Percentiles rank a stretch among this genome's conserved stretches.
Conservation (phyloP, 2,329 filamentous ascomycete species). For the Talaromyces sp. region DNA sequence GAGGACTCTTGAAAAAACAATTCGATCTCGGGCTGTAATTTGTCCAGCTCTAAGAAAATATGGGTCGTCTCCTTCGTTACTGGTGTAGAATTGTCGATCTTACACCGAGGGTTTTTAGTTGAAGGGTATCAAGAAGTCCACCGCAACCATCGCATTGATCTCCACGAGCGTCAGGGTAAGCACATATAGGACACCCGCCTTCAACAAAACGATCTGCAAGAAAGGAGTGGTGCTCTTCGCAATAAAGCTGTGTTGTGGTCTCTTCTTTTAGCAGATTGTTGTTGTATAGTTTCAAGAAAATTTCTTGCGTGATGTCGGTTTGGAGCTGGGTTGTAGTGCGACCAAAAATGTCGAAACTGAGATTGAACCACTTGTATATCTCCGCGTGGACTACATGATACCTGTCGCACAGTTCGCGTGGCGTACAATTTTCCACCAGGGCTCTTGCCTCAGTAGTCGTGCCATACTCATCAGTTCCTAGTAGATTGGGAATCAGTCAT, state of each 20-base stretch:
- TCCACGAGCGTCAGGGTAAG: conserved; percentile 47
- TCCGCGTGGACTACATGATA: conserved; percentile 49
- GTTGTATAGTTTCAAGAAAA: conserved; percentile 49
- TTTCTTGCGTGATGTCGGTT: conserved; percentile 51
- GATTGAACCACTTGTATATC: conserved; percentile 53
- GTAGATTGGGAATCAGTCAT: not conserved
- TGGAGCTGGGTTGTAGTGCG: conserved; percentile 49
- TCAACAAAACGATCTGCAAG: conserved; percentile 48
- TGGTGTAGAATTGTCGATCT: too few species aligned
- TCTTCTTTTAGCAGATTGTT: conserved; percentile 49
- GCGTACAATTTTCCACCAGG: conserved; percentile 48
- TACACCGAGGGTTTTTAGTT: too few species aligned
- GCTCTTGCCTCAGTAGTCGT: conserved; percentile 52
- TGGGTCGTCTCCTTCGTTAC: conserved; percentile 46
- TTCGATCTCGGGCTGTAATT: too few species aligned
- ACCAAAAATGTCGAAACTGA: conserved; percentile 51
- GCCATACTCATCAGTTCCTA: conserved; percentile 46
- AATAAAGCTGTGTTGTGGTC: conserved; percentile 49
- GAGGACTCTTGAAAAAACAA: too few species aligned
- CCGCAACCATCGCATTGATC: conserved; percentile 24
- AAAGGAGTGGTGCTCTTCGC: conserved; percentile 41
- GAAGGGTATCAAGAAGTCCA: too few species aligned
- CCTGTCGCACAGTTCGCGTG: conserved; percentile 49
- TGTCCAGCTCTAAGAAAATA: too few species aligned
- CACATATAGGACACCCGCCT: conserved; percentile 43